phyloP scores from a whole-genome alignment of 2,329 filamentous ascomycete genomes.

The Pseudofabraea citricarpa region DNA sequence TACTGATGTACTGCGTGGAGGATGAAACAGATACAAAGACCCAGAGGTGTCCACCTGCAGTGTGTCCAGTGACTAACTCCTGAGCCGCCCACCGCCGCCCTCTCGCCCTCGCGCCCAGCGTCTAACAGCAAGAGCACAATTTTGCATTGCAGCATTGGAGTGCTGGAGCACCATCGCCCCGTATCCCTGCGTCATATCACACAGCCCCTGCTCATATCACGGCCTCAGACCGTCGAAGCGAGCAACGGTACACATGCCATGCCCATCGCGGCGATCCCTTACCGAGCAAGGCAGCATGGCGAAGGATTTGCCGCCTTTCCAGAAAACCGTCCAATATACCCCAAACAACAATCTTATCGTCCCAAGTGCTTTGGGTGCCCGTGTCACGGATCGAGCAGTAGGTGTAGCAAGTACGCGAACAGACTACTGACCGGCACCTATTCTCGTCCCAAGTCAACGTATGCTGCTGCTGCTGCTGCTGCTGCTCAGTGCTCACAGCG shows the following conservation, averaged over 20 bases:
- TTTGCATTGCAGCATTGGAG: constrained; percentile 8
- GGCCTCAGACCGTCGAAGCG: constrained; percentile 23
- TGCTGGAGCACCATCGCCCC: constrained; percentile 6
- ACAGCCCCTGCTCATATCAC: constrained; percentile 22
- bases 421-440: constrained; percentile 6
- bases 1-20: too few species aligned
- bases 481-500: background rate
- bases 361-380: constrained; percentile 13
- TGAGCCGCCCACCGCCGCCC: too few species aligned
- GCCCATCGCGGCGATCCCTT: constrained; percentile 23
- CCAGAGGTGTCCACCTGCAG: too few species aligned
- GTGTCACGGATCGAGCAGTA: constrained; percentile 11
- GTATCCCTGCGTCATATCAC: constrained; percentile 23
- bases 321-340: constrained; percentile 20
- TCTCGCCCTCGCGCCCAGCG: too few species aligned
- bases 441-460: background rate
- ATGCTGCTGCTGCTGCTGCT: too few species aligned
- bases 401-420: constrained; percentile 13
- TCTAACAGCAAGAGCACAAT: too few species aligned
- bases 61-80: too few species aligned
- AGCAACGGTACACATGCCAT: constrained; percentile 21
- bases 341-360: constrained; percentile 19
- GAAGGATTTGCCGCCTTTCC: constrained; percentile 15
- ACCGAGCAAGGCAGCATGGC: constrained; percentile 14
- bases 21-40: too few species aligned